Base-by-base conservation (phyloP, 495 filamentous ascomycete species). In the Massariosphaeria phaeospora region DNA sequence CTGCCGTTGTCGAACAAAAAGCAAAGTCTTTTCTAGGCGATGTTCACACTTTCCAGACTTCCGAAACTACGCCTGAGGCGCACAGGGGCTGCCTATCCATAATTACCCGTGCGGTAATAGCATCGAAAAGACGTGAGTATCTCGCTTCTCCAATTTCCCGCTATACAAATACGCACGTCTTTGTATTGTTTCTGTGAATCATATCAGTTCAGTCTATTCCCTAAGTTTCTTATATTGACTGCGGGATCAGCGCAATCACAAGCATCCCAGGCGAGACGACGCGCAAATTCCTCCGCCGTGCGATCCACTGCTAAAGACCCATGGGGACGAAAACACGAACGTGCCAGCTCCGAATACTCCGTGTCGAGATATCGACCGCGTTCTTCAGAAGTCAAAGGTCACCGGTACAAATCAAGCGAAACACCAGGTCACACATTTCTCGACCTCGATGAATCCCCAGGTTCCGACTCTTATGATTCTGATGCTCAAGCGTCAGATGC, bases 81-180 rank as follows among this genome's bases (percentile, higher is more conserved):
- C 83, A 89, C 51, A 85, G 85, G 65, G 81, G 83, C 68, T 89
- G 87, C 62, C 77, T 97, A 24, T 84, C 83, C 11, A 72, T 86
- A 23, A 86, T 95, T 43, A 69, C 96, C 43, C 76, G 80, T 44
- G 79, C 79, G 3, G 80, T 91, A 25, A 79, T 91, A 61, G 68
- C 77, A 10, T 72, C 70, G 57, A 57, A 56, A 57, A 35, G 52
- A 58, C 53, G 59, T 67, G 50, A 49, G 59, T 63, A 11, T 42
- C 27, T 12, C 33, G 11, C n/a, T 38, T 21, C 31, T 27, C 23
- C n/a, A n/a, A n/a, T n/a, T n/a, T n/a, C n/a, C n/a, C n/a, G n/a
- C n/a, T n/a, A n/a, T n/a, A n/a, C n/a, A n/a, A n/a, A n/a, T n/a
- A n/a, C n/a, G n/a, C n/a, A n/a, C n/a, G n/a, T n/a, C n/a, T n/a